Evolutionary conservation across 1,284 basidiomycete genomes (phyloP), one percentile per base, ranked within the genome.

Genomic region (Earliella scabrosa): DNA sequence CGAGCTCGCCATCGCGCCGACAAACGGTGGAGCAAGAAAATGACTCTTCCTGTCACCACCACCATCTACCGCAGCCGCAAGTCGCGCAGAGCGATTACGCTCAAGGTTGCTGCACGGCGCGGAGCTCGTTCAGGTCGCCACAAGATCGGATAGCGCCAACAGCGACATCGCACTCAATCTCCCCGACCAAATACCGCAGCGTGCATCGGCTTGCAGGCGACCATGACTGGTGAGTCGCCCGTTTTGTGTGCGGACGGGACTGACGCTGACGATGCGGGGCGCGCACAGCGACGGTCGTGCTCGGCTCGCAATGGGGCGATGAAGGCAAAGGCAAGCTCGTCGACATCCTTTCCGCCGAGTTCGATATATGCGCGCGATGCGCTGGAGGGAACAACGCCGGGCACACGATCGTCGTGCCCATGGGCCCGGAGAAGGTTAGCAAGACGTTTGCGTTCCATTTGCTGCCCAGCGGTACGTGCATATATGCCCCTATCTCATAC

Each of bases 381-480:
- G 97, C 97, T 6, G 97, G 97, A 26, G 97, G 97, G 18, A 98
- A 98, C 80, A 99, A 99, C 72, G 97, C 97, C 39, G 97, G 97
- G 6, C 97, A 99, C 76, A 99, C 97, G 31, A 98, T 99, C 73
- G 92, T 99, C 62, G 93, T 90, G 35, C 88, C 92, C 44, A 79
- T 83, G 64, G 87, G 77, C 54, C 82, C 80, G 68, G 86, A 83
- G 71, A 86, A 78, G 55, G 73, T 69, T 61, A 85, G 86, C 73
- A 94, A 85, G 65, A 96, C 89, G 23, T 98, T 93, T 74, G 95
- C 95, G 53, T 99, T 99, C 75, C 97, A 99, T 79, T 79, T 98
- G 16, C 80, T 99, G 27, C 97, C 97, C 2, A 93, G 91, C 67
- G 97, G 95, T 95, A 61, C 63, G 87, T 78, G 23, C 39, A 45